Evolutionary conservation across 2,329 filamentous ascomycete genomes (phyloP).

Genomic region (Cercospora berteroae): DNA sequence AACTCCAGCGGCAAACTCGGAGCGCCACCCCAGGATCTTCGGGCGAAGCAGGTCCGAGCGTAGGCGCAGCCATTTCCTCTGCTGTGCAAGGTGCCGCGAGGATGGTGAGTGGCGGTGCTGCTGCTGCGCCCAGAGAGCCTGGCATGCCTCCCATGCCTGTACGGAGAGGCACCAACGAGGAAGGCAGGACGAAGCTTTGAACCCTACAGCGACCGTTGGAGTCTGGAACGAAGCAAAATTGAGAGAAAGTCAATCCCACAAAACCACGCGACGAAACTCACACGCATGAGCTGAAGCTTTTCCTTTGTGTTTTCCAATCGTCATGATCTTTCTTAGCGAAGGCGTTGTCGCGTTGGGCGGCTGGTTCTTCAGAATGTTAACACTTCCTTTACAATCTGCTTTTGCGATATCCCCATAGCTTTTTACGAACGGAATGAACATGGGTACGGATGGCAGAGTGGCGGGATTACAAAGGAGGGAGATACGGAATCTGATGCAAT

Average conservation of each 20-base stretch:
- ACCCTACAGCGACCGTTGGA: not conserved
- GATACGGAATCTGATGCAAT: not conserved
- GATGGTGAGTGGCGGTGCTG: slow-evolving; percentile 25
- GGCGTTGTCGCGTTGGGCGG: not conserved
- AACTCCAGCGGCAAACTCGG: slow-evolving; percentile 46
- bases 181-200: slow-evolving; percentile 41
- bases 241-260: not conserved
- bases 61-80: slow-evolving; percentile 32
- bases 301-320: not conserved
- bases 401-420: not conserved
- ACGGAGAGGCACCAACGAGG: slow-evolving; percentile 36
- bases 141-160: slow-evolving; percentile 20
- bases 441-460: not conserved
- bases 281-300: not conserved
- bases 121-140: slow-evolving; percentile 6
- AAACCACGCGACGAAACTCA: not conserved
- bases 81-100: slow-evolving; percentile 34
- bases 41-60: slow-evolving; percentile 23
- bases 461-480: not conserved
- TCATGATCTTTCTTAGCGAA: slow-evolving; percentile 1
- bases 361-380: not conserved
- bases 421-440: not conserved
- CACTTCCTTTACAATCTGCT: not conserved
- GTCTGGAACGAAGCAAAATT: not conserved
- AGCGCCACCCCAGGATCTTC: slow-evolving; percentile 21